phyloP scores from a whole-genome alignment of 345 rosid genomes.

The Erysimum cheiranthoides region DNA sequence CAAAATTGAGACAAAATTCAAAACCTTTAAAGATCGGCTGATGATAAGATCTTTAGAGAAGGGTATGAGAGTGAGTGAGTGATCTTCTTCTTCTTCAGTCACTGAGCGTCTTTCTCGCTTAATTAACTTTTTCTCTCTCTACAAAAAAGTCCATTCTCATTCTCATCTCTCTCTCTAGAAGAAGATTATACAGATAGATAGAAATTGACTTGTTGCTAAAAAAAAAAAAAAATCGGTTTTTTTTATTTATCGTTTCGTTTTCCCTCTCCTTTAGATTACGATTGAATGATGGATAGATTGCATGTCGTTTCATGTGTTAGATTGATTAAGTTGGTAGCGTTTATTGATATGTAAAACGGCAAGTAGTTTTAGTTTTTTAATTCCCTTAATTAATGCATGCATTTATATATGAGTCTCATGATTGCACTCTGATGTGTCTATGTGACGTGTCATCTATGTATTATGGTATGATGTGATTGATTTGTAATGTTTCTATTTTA shows the following conservation, averaged over 20 bases:
- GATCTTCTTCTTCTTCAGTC: constrained; percentile 31
- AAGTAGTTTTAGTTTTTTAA: not conserved
- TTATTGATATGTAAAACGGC: constrained; percentile 15
- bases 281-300: constrained; percentile 36
- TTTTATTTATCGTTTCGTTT: constrained; percentile 42
- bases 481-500: no score
- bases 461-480: no score
- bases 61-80: no score
- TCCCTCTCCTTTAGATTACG: constrained; percentile 45
- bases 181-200: constrained; percentile 37
- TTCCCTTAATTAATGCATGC: constrained; percentile 13
- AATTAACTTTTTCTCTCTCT: not conserved
- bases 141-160: constrained; percentile 19
- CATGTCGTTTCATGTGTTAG: constrained; percentile 33
- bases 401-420: no score
- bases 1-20: no score
- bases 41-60: no score
- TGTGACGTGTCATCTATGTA: no score
- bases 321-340: constrained; percentile 21
- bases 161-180: constrained; percentile 3
- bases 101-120: constrained; percentile 36
- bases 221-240: no score
- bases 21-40: no score
- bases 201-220: no score
- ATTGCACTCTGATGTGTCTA: no score